Percentiles rank a stretch among this genome's conserved stretches.
Evolutionary conservation across 306 rosid species (phyloP).

Genomic region (Inga laurina): DNA sequence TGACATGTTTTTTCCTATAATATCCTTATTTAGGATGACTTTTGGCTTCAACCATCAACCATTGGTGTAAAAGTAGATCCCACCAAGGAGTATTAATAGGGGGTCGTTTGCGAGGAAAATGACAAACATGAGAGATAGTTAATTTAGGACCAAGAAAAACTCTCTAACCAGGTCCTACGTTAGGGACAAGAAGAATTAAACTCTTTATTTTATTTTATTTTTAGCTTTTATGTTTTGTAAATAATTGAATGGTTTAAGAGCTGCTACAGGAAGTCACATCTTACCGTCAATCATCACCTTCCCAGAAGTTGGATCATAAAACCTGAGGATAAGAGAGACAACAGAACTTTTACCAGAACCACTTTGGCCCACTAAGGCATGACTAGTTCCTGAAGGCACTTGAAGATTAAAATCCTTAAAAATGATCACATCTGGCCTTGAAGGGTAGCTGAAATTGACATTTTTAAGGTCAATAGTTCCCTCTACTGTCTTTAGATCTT

Average conservation of each 20-base stretch:
- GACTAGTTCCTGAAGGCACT: slow-evolving; percentile 62
- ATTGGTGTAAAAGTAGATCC: no score
- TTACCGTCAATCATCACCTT: slow-evolving; percentile 85
- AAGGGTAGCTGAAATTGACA: slow-evolving; percentile 71
- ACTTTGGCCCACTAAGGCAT: slow-evolving; percentile 91
- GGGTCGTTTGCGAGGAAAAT: no score
- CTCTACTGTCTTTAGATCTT: slow-evolving; percentile 62
- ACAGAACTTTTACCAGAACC: slow-evolving; percentile 97
- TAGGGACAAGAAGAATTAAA: not conserved
- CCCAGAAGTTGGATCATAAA: slow-evolving; percentile 83
- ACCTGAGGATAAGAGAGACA: slow-evolving; percentile 73
- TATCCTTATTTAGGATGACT: no score
- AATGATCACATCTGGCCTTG: slow-evolving; percentile 76
- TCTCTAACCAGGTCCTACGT: no score
- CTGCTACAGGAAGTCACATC: slow-evolving; percentile 9
- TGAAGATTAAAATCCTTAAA: slow-evolving; percentile 65
- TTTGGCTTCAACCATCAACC: no score
- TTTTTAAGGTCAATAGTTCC: slow-evolving; percentile 73
- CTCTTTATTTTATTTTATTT: not conserved
- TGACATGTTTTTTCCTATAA: no score
- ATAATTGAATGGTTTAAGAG: not conserved
- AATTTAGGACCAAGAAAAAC: no score
- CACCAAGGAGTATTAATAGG: no score
- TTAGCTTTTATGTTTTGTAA: not conserved
- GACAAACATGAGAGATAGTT: no score